Evolutionary conservation across 768 basidiomycete species (phyloP).

Genomic region (Rubroboletus pulcherrimus): DNA sequence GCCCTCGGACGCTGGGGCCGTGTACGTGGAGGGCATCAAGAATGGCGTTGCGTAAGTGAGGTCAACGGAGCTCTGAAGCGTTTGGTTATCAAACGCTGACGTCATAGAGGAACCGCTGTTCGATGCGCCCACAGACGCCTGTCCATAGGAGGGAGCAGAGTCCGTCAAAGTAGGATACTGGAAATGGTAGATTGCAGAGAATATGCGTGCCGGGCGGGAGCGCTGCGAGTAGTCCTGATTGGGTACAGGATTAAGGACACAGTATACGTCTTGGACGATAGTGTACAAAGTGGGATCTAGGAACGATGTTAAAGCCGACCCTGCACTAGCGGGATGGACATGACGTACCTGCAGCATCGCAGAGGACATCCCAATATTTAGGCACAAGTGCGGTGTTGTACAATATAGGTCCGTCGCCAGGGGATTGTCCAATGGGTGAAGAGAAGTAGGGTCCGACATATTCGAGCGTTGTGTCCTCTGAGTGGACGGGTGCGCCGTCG

Average conservation of each 20-base stretch:
- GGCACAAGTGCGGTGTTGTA: constrained; percentile 64
- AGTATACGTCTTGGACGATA: constrained; percentile 60
- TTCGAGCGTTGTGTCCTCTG: constrained; percentile 42
- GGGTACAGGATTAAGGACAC: constrained; percentile 26
- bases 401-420: constrained; percentile 35
- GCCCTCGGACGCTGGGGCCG: background rate
- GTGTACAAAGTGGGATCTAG: constrained; percentile 65
- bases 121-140: constrained; percentile 11
- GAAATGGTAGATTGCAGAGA: constrained; percentile 60
- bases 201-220: constrained; percentile 36
- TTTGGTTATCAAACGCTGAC: constrained; percentile 9
- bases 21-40: background rate
- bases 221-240: constrained; percentile 18
- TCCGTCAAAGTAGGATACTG: constrained; percentile 32
- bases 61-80: background rate
- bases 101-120: constrained; percentile 12
- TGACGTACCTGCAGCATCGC: constrained; percentile 48
- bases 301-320: background rate
- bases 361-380: constrained; percentile 60
- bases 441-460: constrained; percentile 34
- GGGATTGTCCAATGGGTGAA: constrained; percentile 20
- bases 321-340: background rate
- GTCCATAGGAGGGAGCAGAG: constrained; percentile 7
- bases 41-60: constrained; percentile 5
- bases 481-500: constrained; percentile 47